Evolutionary conservation across 2,329 filamentous ascomycete genomes (phyloP), one percentile per base, ranked within the genome.

Genomic region (Verticillium tricorpus): DNA sequence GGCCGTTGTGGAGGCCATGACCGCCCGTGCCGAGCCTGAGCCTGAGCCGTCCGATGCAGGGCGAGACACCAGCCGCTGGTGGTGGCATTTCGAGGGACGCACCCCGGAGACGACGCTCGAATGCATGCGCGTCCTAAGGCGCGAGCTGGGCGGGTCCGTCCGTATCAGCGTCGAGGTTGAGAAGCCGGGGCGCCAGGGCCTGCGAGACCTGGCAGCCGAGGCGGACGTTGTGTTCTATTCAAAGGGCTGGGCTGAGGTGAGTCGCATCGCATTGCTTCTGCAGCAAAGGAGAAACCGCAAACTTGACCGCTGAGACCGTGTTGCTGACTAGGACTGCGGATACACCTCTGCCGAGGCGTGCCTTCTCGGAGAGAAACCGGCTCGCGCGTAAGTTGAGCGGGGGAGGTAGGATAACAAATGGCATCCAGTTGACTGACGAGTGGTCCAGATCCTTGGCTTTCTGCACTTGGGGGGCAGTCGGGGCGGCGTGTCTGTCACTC

Each of bases 161-260:
- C 58, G 69, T 56, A 77, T 92, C 69, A 92, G 89, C 71, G 85
- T 92, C 60, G 90, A 92, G 73, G 77, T 89, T 52, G 89, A 92
- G 75, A 92, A 90, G 71, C 89, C 89, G 2, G 80, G 79, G 14
- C 82, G 89, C 12, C 72, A 74, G 32, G 87, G 86, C 2, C 78
- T 92, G 61, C 74, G 78, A 58, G 78, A 83, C 32, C 79, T 91
- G 57, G 87, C 87, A 31, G 77, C 78, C 40, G 78, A 82, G 67
- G 89, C 88, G 28, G 86, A 92, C 69, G 82, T 90, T 19, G 84
- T 92, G n/a, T 91, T 92, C 71, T 92, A 89, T 74, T 90, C 89
- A 14, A 84, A 82, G 68, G 80, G 79, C 58, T 92, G 89, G 89
- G 89, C 89, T 63, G 82, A 88, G 77, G 88, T 89, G 74, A 74